phyloP scores from a whole-genome alignment of 495 filamentous ascomycete species.

The Aspergillus carlsbadensis region DNA sequence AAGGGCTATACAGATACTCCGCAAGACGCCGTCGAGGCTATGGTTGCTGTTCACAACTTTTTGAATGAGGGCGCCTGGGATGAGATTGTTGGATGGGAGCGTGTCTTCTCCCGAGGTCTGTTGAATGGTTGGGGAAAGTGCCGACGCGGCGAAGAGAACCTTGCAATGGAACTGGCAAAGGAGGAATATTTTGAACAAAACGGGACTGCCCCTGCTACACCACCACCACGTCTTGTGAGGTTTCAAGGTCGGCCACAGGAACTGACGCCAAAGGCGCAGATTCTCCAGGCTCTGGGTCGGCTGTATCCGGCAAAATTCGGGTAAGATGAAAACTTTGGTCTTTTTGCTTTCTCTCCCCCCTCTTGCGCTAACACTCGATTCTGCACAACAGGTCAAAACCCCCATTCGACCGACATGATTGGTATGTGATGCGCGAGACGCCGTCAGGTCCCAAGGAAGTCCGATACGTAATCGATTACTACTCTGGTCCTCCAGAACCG shows the following conservation, averaged over 20 bases:
- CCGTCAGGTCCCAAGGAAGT: slow-evolving; percentile 69
- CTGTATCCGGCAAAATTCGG: slow-evolving; percentile 76
- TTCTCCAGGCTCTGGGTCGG: slow-evolving; percentile 74
- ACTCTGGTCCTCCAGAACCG: slow-evolving; percentile 80
- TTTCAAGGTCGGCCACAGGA: slow-evolving; percentile 89
- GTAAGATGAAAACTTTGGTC: slow-evolving; percentile 42
- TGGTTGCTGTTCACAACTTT: slow-evolving; percentile 98
- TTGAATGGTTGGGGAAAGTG: slow-evolving; percentile 71
- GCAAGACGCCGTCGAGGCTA: slow-evolving; percentile 87
- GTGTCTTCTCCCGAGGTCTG: slow-evolving; percentile 72
- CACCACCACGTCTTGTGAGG: slow-evolving; percentile 68
- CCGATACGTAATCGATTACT: slow-evolving; percentile 98
- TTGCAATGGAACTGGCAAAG: slow-evolving; percentile 36
- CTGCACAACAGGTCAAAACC: slow-evolving; percentile 58
- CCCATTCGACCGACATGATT: slow-evolving; percentile 98
- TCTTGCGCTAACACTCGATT: background rate
- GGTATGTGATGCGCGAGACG: slow-evolving; percentile 76
- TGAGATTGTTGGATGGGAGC: slow-evolving; percentile 92
- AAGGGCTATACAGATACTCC: slow-evolving; percentile 96
- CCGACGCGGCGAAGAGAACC: slow-evolving; percentile 67
- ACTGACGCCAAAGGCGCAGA: slow-evolving; percentile 82
- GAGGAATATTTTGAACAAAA: slow-evolving; percentile 29
- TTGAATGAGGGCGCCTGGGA: slow-evolving; percentile 96
- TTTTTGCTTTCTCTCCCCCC: background rate
- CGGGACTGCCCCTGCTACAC: slow-evolving; percentile 38